Evolutionary conservation across 108 stramenopile species (phyloP).

Genomic region (Skeletonema tropicum): DNA sequence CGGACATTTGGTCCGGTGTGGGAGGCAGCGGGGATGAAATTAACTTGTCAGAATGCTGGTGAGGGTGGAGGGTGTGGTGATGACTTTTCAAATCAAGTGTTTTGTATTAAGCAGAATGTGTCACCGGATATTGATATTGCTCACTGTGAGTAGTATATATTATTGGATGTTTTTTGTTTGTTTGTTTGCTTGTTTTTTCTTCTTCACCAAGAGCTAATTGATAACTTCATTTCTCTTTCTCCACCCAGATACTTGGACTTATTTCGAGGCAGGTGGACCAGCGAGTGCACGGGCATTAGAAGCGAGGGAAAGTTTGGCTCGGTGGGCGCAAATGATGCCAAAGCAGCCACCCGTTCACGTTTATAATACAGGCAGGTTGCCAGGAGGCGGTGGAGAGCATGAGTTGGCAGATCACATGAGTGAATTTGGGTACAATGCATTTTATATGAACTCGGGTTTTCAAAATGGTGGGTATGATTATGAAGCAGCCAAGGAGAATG

Average conservation of each 20-base stretch:
- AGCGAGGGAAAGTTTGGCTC: constrained; percentile 37
- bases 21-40: constrained; percentile 55
- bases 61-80: constrained; percentile 57
- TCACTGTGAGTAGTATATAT: constrained; percentile 28
- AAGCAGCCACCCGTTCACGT: constrained; percentile 47
- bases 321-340: constrained; percentile 52
- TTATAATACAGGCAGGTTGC: constrained; percentile 29
- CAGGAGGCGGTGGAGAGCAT: constrained; percentile 10
- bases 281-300: background rate
- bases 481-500: constrained; percentile 32
- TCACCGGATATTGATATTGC: constrained; percentile 50
- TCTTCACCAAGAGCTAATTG: background rate
- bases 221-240: background rate
- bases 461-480: constrained; percentile 48
- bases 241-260: constrained; percentile 45
- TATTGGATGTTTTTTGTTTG: background rate
- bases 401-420: constrained; percentile 23
- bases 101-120: constrained; percentile 53
- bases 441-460: constrained; percentile 47
- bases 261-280: constrained; percentile 39
- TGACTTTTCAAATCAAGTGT: constrained; percentile 43
- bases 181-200: background rate
- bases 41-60: constrained; percentile 47
- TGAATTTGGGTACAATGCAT: constrained; percentile 45
- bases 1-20: constrained; percentile 42